These are phyloP conservation scores for Botrytis aclada DNA, from an alignment of 2,329 filamentous ascomycete genomes.

Conservation along the genomic window DNA sequence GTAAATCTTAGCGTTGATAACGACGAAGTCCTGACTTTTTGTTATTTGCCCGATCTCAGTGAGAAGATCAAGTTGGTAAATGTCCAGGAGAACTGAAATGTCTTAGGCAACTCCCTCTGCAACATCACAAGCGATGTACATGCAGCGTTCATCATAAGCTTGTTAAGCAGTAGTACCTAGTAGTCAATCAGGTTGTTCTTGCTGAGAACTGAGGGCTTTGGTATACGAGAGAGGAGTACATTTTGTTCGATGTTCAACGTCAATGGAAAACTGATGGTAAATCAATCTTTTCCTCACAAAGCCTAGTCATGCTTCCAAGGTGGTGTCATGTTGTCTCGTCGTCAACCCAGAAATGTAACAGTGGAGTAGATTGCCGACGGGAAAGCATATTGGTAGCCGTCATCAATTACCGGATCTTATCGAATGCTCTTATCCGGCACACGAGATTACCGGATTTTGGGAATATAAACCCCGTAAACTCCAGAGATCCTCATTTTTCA, in stretches of 20 bases:
- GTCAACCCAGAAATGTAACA: not conserved
- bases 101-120: not conserved
- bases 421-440: not conserved
- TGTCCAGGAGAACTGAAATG: not conserved
- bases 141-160: not conserved
- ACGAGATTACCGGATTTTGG: not conserved
- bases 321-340: not conserved
- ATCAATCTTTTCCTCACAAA: not conserved
- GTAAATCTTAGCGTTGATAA: not conserved
- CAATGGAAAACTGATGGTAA: not conserved
- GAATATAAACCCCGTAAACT: not conserved
- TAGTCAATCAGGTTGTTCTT: not conserved
- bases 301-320: not conserved
- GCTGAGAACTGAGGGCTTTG: not conserved
- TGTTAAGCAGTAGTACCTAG: no score
- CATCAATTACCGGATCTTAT: not conserved
- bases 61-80: not conserved
- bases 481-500: not conserved
- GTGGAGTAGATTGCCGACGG: not conserved
- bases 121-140: not conserved
- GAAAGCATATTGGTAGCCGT: not conserved
- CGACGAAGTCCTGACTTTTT: not conserved
- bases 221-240: not conserved
- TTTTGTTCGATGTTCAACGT: not conserved
- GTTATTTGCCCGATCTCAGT: not conserved